Percentiles rank a stretch among this genome's conserved stretches.
phyloP scores from a whole-genome alignment of 106 monocot genomes.

The Dioscorea alata region DNA sequence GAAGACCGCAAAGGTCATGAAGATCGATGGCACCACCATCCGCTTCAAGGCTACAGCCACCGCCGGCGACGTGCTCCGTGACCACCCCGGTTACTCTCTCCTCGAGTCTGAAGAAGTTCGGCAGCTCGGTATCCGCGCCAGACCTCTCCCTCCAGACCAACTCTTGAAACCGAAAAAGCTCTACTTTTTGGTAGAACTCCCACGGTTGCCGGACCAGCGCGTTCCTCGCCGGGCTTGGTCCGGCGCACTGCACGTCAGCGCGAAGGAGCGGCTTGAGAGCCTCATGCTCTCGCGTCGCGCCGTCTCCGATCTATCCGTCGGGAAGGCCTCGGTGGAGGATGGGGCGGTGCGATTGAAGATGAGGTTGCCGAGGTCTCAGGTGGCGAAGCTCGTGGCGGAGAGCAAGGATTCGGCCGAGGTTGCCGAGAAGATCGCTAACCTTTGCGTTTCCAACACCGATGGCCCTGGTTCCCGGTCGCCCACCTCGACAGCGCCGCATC shows the following conservation, averaged over 20 bases:
- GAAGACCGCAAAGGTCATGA: constrained; percentile 33
- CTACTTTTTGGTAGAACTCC: constrained; percentile 48
- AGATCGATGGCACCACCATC: constrained; percentile 34
- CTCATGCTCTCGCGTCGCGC: constrained; percentile 49
- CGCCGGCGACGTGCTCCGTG: constrained; percentile 16
- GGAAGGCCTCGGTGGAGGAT: background rate
- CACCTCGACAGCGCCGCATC: background rate
- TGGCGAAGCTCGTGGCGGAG: constrained; percentile 43
- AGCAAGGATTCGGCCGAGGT: constrained; percentile 48
- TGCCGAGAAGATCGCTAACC: constrained; percentile 50
- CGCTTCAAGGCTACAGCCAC: constrained; percentile 15
- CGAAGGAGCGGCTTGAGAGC: constrained; percentile 56
- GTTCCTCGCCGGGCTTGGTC: constrained; percentile 38
- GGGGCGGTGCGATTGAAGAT: constrained; percentile 28
- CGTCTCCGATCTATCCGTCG: constrained; percentile 29
- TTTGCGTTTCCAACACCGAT: constrained; percentile 16
- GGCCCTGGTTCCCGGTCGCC: background rate
- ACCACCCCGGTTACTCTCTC: constrained; percentile 25
- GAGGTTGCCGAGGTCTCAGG: constrained; percentile 48
- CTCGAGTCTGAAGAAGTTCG: constrained; percentile 37
- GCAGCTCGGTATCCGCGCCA: constrained; percentile 14
- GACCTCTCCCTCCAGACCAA: constrained; percentile 10
- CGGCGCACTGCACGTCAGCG: constrained; percentile 34
- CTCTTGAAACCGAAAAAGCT: constrained; percentile 25
- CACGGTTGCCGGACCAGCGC: constrained; percentile 18